Conservation (phyloP, 352 stramenopile genomes). For the Pythium plurisporium region DNA sequence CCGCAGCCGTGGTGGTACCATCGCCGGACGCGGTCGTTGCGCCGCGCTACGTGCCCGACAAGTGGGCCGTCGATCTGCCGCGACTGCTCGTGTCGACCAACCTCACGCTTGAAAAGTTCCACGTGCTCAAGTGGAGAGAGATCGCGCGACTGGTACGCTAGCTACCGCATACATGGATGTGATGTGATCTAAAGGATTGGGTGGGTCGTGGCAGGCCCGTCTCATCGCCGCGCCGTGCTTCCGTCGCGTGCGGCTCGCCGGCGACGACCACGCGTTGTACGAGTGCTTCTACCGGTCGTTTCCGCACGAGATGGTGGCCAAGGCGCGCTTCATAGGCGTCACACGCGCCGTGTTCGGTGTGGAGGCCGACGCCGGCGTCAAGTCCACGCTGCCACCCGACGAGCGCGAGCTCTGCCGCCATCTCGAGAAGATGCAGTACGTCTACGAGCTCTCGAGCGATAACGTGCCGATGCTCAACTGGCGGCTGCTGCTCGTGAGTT, state of each 20-base stretch:
- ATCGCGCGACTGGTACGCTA: conserved; percentile 40
- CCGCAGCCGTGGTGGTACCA: background rate
- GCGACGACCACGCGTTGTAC: conserved; percentile 59
- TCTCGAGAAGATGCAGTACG: conserved; percentile 58
- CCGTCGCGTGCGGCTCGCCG: conserved; percentile 41
- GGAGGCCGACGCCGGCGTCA: conserved; percentile 18
- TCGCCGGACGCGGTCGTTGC: background rate
- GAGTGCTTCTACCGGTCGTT: conserved; percentile 70
- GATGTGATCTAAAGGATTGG: too few species aligned
- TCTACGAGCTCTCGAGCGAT: conserved; percentile 45
- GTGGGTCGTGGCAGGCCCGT: conserved; percentile 23
- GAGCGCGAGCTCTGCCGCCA: conserved; percentile 41
- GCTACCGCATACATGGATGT: too few species aligned
- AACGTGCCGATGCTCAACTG: conserved; percentile 64
- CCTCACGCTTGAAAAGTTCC: conserved; percentile 56
- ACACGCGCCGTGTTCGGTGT: conserved; percentile 51
- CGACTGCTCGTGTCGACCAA: conserved; percentile 28
- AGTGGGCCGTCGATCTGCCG: conserved; percentile 19
- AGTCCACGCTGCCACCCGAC: conserved; percentile 18
- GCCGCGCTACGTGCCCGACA: background rate
- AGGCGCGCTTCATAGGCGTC: conserved; percentile 65
- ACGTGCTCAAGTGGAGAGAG: conserved; percentile 61
- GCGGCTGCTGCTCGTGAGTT: conserved; percentile 46
- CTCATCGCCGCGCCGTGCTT: conserved; percentile 42
- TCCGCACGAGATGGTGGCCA: conserved; percentile 59